Conservation (phyloP, 345 rosid species). For the Alliaria petiolata region DNA sequence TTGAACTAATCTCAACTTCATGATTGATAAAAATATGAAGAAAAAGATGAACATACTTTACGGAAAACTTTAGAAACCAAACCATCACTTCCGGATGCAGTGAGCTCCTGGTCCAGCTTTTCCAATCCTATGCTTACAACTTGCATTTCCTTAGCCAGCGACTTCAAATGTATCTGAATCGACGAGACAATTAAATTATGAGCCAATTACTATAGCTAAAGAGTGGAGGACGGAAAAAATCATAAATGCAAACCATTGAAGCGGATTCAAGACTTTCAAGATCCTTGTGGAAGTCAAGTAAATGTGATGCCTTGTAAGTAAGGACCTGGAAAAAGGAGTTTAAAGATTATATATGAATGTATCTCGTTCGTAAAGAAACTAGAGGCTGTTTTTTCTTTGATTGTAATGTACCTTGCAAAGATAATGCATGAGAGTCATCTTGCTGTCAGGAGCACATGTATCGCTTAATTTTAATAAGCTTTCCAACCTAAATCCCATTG, state of each 20-base stretch:
- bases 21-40: neutral
- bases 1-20: constrained; percentile 10
- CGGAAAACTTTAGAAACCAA: constrained; percentile 85
- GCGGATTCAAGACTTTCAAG: constrained; percentile 84
- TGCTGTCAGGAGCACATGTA: constrained; percentile 85
- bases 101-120: constrained; percentile 84
- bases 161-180: constrained; percentile 89
- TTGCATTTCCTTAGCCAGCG: constrained; percentile 98
- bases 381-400: neutral
- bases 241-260: constrained; percentile 58
- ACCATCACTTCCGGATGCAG: constrained; percentile 86
- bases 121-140: constrained; percentile 94
- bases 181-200: constrained; percentile 11
- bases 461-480: constrained; percentile 91
- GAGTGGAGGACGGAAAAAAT: neutral
- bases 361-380: neutral
- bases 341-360: neutral
- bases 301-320: constrained; percentile 64
- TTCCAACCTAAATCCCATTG: constrained; percentile 96
- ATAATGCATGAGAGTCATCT: constrained; percentile 98
- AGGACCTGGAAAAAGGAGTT: constrained; percentile 50
- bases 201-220: neutral
- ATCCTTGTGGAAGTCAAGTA: constrained; percentile 77
- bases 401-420: constrained; percentile 72
- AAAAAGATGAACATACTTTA: constrained; percentile 43